Base-by-base conservation (phyloP, 225 moss, liverwort and hornwort species). In the Polytrichum commune region DNA sequence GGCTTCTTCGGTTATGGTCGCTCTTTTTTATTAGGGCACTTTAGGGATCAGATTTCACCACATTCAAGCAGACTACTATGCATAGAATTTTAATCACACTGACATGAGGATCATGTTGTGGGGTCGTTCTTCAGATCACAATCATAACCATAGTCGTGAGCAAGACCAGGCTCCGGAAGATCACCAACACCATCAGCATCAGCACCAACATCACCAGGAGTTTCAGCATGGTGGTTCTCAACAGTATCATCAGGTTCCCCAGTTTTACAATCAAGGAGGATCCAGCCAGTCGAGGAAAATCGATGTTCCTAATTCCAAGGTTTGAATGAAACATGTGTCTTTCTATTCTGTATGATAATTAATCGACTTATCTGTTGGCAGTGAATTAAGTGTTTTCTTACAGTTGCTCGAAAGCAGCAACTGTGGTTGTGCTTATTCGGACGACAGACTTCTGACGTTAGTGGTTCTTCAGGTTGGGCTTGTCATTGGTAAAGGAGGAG, bases 401-500 rank as follows among this genome's bases (percentile, higher is more conserved):
- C 16, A 46, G 13, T 46, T 3, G 0, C 46, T 46, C 16, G 46
- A 46, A 35, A 46, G 46, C 16, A 3, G 38, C 38, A 46, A 13
- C 4, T 16, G 46, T 46, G 35, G 35, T 2, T 35, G 9, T 35
- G 9, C 9, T 46, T 46, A 16, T 46, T 0, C 13, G 13, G 22
- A 60, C n/a, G 62, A 28, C 3, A 28, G 18, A 26, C 26, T 16
- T 8, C 25, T 63, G 27, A 24, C 16, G 62, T 18, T 28, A 26
- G 27, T 16, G 24, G 46, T 18, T 61, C 69, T 64, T 60, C 81
- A 96, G 96, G 96, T 98, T 69, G 98, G 98, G 35, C 91, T 98
- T 35, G 98, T 98, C 7, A 98, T 98, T 73, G 98, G 98, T 5
- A 98, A 98, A 90, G 98, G 98, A 29, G 98, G 98, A 26, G 98